A percentile compares a stretch with the other conserved stretches of the same genome.
phyloP scores from a whole-genome alignment of 371 early-diverging fungal species.

The Lichtheimia ornata region DNA sequence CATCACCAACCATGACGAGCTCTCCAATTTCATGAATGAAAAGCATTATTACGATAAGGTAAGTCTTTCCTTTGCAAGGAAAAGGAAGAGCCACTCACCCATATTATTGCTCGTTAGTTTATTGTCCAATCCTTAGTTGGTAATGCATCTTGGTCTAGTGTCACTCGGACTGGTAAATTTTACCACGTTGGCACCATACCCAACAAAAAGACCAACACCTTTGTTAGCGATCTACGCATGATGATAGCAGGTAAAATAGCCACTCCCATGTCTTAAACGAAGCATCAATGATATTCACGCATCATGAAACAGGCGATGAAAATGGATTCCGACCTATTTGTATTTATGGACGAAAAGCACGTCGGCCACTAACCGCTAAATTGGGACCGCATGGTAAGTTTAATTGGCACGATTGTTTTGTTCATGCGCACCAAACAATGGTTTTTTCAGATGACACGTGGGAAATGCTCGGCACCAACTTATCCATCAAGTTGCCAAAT shows the following conservation, averaged over 20 bases:
- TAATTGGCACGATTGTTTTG: background rate
- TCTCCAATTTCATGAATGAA: slow-evolving; percentile 74
- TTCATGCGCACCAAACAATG: background rate
- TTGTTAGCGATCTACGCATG: slow-evolving; percentile 87
- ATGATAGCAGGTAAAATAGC: slow-evolving; percentile 78
- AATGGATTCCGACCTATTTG: slow-evolving; percentile 87
- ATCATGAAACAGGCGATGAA: slow-evolving; percentile 30
- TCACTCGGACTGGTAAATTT: slow-evolving; percentile 77
- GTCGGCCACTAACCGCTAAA: slow-evolving; percentile 72
- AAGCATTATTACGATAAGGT: slow-evolving; percentile 90
- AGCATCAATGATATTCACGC: background rate
- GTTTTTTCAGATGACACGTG: slow-evolving; percentile 57
- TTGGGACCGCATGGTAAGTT: slow-evolving; percentile 53
- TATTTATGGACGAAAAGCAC: slow-evolving; percentile 85
- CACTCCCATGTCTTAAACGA: background rate
- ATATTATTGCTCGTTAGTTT: slow-evolving; percentile 50
- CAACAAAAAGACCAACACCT: slow-evolving; percentile 86
- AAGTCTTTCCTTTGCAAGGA: slow-evolving; percentile 1
- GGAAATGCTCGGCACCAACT: slow-evolving; percentile 95
- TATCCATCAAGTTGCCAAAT: slow-evolving; percentile 78
- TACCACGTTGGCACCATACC: slow-evolving; percentile 95
- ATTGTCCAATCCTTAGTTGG: slow-evolving; percentile 94
- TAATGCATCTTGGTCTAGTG: slow-evolving; percentile 89
- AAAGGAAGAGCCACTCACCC: background rate
- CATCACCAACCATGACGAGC: slow-evolving; percentile 80